phyloP scores from a whole-genome alignment of 495 filamentous ascomycete genomes.

The Penicillium lividum region DNA sequence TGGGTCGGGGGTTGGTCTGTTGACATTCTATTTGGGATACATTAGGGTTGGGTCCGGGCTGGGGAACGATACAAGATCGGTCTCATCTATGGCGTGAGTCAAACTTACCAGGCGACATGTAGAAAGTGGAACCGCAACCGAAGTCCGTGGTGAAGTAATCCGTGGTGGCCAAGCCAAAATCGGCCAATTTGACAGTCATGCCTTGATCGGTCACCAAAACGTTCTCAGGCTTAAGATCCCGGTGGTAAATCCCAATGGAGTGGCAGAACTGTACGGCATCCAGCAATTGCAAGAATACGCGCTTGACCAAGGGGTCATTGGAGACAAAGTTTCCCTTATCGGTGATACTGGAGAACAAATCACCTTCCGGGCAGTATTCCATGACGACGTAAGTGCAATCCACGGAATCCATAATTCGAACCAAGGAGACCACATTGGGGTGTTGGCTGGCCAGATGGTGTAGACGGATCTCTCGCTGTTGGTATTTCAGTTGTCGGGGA shows the following conservation, averaged over 20 bases:
- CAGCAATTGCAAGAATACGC: conserved; percentile 91
- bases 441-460: conserved; percentile 88
- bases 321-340: conserved; percentile 90
- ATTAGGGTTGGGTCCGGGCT: conserved; percentile 21
- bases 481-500: conserved; percentile 81
- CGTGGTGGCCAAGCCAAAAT: conserved; percentile 92
- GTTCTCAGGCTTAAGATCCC: conserved; percentile 98
- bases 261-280: conserved; percentile 98
- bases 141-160: conserved; percentile 87
- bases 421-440: conserved; percentile 89
- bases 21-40: conserved; percentile 74
- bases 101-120: conserved; percentile 94
- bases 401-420: conserved; percentile 87
- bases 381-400: conserved; percentile 97
- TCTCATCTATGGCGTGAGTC: conserved; percentile 1
- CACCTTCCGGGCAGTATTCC: conserved; percentile 96
- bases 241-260: conserved; percentile 89
- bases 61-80: not conserved
- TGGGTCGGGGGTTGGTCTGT: conserved; percentile 74
- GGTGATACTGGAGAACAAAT: conserved; percentile 96
- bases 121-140: conserved; percentile 97
- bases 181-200: conserved; percentile 89
- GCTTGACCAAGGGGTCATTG: conserved; percentile 85
- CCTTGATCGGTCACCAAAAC: conserved; percentile 88
- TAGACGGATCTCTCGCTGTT: conserved; percentile 87